A percentile compares a stretch with the other conserved stretches of the same genome.
Evolutionary conservation across 202 grass and related monocot genomes (phyloP).

Genomic region (Miscanthus sacchariflorus): DNA sequence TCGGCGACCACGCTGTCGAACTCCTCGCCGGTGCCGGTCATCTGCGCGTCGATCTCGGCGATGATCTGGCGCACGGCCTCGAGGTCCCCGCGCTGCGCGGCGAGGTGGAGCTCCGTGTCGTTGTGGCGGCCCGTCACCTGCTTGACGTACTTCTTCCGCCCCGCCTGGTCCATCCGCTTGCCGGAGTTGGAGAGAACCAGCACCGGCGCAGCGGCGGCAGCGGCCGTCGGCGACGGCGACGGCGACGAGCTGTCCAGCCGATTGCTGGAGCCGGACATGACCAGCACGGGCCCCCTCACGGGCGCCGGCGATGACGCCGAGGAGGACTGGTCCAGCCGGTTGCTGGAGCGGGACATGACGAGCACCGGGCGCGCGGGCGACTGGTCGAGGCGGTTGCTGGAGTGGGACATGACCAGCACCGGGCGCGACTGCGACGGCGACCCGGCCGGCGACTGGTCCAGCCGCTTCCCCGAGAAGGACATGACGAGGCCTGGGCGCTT

Average conservation of each 20-base stretch:
- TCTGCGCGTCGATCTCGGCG: conserved; percentile 80
- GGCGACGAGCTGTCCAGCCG: conserved; percentile 55
- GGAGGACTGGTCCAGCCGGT: conserved; percentile 54
- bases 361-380: conserved; percentile 50
- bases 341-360: conserved; percentile 70
- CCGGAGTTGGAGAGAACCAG: conserved; percentile 93
- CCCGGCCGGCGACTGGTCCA: conserved; percentile 65
- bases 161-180: conserved; percentile 90
- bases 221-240: conserved; percentile 52
- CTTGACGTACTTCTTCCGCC: conserved; percentile 91
- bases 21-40: conserved; percentile 80
- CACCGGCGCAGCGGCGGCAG: conserved; percentile 55
- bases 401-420: conserved; percentile 58
- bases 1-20: conserved; percentile 84
- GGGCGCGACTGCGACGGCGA: conserved; percentile 46
- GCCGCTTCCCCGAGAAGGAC: conserved; percentile 71
- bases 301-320: conserved; percentile 30
- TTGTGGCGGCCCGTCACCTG: conserved; percentile 89
- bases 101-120: conserved; percentile 95
- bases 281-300: conserved; percentile 33
- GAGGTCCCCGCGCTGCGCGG: conserved; percentile 81
- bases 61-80: conserved; percentile 82
- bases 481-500: conserved; percentile 63
- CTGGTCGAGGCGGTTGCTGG: conserved; percentile 69
- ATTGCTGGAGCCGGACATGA: conserved; percentile 64